These are phyloP conservation scores for Plasmodium cynomolgi DNA, from an alignment of 169 alveolate species.

Conservation along the genomic window DNA sequence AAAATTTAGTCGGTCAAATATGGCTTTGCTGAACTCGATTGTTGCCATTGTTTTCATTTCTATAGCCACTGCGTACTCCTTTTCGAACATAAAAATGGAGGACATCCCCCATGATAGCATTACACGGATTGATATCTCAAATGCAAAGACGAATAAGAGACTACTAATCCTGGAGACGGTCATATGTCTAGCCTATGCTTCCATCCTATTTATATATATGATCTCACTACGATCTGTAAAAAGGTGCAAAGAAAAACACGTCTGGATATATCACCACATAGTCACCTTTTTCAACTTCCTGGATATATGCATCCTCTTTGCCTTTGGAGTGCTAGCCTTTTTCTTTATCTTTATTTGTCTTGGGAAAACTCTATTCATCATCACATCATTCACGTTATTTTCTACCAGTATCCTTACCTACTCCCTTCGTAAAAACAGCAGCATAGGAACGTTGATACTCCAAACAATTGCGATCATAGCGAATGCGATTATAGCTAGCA, in stretches of 20 bases:
- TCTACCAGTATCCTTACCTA: constrained; percentile 40
- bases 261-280: constrained; percentile 50
- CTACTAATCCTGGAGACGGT: constrained; percentile 18
- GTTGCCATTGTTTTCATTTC: constrained; percentile 48
- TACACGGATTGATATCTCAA: neutral
- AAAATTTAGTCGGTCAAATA: constrained; percentile 39
- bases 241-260: constrained; percentile 1
- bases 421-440: constrained; percentile 25
- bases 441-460: constrained; percentile 14
- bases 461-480: constrained; percentile 15
- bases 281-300: constrained; percentile 40
- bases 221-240: constrained; percentile 5
- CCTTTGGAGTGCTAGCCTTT: constrained; percentile 49
- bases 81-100: constrained; percentile 12
- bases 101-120: neutral
- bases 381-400: constrained; percentile 19
- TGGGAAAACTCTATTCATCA: constrained; percentile 10
- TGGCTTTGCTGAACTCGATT: constrained; percentile 48
- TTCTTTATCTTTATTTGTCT: constrained; percentile 52
- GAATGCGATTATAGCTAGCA: constrained; percentile 21
- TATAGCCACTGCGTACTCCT: constrained; percentile 3
- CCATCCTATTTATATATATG: constrained; percentile 54
- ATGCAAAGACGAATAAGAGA: neutral
- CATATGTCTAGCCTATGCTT: constrained; percentile 28
- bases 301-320: constrained; percentile 32